Evolutionary conservation across 2,329 filamentous ascomycete genomes (phyloP), one percentile per base, ranked within the genome.

Genomic region (Fusarium cicatricum): DNA sequence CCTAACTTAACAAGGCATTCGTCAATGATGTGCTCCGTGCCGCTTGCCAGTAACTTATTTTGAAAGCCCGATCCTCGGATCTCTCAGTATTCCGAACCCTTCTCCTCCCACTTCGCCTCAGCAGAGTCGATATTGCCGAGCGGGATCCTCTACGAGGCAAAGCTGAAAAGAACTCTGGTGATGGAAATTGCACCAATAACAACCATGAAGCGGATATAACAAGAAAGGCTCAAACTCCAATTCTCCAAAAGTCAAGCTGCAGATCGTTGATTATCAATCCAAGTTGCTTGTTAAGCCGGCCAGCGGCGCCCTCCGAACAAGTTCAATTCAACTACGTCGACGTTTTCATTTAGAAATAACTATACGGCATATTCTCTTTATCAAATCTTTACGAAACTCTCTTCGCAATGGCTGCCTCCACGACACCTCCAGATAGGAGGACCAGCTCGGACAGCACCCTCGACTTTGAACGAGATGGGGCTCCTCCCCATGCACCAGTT

Each of bases 371-470:
- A 23, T n/a, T n/a, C 16, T 21, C 9, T 21, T 29, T 36, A 15
- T 46, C n/a, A 4, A 34, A 28, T 34, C 28, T 40, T 36, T 21
- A 14, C n/a, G 26, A 53, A 8, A 44, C 36, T 48, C 48, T 23
- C 47, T n/a, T 33, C 33, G 41, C 36, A 42, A 66, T 67, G 66
- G 37, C 55, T 8, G 21, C 52, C 14, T 55, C 48, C 31, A 32
- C 50, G 17, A 21, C 52, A 33, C 49, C 52, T 29, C 46, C 66
- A 9, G 59, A 63, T n/a, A 55, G 52, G 56, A 62, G 62, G 21
- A 56, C 66, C 39, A 71, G 68, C 59, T 71, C 71, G 10, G 69
- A 72, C 28, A 62, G 55, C 12, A 72, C 71, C 7, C 57, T 71
- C 19, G 62, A 71, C 39, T 54, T 69, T 16, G 70, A 66, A 49